A percentile compares a stretch with the other conserved stretches of the same genome.
Evolutionary conservation across 1,284 basidiomycete species (phyloP).

Genomic region (Cutaneotrichosporon cyanovorans): DNA sequence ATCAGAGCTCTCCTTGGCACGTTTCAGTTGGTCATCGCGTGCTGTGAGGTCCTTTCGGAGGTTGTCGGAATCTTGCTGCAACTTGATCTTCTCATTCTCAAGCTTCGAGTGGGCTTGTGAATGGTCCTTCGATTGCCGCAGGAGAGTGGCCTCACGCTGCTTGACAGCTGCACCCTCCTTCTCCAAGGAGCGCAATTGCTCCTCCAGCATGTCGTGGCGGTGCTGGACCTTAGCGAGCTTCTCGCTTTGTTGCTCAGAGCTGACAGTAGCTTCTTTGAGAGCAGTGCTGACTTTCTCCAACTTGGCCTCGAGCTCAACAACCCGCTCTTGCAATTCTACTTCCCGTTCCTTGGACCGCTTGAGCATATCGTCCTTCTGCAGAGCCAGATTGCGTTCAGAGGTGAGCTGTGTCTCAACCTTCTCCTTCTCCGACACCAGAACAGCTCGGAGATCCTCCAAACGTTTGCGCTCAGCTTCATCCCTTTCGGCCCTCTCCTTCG

Average conservation of each 20-base stretch:
- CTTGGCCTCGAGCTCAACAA: conserved; percentile 70
- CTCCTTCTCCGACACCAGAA: conserved; percentile 70
- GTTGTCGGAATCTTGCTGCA: conserved; percentile 63
- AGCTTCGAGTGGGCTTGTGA: conserved; percentile 26
- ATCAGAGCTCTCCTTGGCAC: conserved; percentile 71
- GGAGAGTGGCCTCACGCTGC: conserved; percentile 57
- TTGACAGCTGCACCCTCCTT: conserved; percentile 65
- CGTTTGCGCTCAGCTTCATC: conserved; percentile 72
- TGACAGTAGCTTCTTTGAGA: conserved; percentile 59
- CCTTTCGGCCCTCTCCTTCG: conserved; percentile 75
- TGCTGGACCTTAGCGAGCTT: conserved; percentile 26
- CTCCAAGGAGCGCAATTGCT: conserved; percentile 72
- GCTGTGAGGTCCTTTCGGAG: conserved; percentile 62
- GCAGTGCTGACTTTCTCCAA: conserved; percentile 78
- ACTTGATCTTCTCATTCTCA: conserved; percentile 53
- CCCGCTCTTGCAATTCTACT: conserved; percentile 74
- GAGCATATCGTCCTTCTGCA: conserved; percentile 81
- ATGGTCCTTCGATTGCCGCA: conserved; percentile 31
- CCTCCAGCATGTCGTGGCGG: conserved; percentile 71
- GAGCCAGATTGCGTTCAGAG: conserved; percentile 67
- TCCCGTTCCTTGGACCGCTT: conserved; percentile 79
- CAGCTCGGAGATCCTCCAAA: conserved; percentile 68
- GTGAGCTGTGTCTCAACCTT: conserved; percentile 74
- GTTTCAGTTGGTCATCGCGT: conserved; percentile 69
- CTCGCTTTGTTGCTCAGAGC: conserved; percentile 22